Conservation (phyloP, 1,284 basidiomycete species). For the Acaromyces ingoldii region DNA sequence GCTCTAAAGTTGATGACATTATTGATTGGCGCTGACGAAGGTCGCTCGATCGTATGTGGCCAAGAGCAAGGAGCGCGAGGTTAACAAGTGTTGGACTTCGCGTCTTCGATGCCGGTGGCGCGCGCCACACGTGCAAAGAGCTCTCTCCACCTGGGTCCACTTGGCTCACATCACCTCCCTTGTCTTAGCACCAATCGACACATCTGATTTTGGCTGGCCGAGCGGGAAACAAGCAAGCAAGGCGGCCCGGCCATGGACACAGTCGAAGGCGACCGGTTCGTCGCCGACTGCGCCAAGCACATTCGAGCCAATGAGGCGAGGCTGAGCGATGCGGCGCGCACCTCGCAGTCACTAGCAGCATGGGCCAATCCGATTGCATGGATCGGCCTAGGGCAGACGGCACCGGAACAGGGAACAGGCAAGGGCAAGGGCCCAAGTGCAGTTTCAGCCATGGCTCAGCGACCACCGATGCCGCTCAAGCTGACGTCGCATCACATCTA, state of each 20-base stretch:
- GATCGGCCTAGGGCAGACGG: neutral
- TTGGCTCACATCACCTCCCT: too few relatives aligned
- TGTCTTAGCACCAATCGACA: too few relatives aligned
- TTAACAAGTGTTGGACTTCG: too few relatives aligned
- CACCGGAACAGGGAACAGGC: neutral
- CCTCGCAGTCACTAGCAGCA: neutral
- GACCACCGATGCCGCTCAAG: conserved; percentile 55
- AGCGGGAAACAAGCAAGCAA: too few relatives aligned
- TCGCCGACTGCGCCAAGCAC: conserved; percentile 34
- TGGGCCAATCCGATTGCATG: conserved; percentile 1
- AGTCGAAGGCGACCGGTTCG: conserved; percentile 28
- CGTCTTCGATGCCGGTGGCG: too few relatives aligned
- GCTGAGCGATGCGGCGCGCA: conserved; percentile 17
- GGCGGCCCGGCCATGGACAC: conserved; percentile 32
- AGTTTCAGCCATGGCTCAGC: neutral
- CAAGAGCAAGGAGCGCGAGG: too few relatives aligned
- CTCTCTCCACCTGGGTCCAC: too few relatives aligned
- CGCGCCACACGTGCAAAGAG: too few relatives aligned
- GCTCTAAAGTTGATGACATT: too few relatives aligned
- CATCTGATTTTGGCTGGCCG: too few relatives aligned
- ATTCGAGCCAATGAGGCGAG: conserved; percentile 31
- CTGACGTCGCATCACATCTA: conserved; percentile 78
- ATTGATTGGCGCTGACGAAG: too few relatives aligned
- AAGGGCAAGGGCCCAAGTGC: neutral
- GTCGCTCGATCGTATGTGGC: too few relatives aligned